Conservation (phyloP, 179 eudicot genomes). For the Gypsophila paniculata region DNA sequence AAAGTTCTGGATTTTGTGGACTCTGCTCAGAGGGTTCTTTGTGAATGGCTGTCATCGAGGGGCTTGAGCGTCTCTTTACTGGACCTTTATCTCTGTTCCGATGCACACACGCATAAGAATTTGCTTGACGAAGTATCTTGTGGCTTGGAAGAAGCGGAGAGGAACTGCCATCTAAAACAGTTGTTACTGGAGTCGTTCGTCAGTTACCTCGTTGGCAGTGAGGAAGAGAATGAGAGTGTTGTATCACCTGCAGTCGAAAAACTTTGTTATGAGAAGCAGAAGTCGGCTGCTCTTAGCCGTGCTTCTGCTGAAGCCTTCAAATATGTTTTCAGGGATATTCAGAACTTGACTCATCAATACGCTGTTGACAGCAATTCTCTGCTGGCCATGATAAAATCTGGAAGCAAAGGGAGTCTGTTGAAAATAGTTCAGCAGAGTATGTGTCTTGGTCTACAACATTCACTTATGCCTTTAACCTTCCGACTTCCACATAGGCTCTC, state of each 20-base stretch:
- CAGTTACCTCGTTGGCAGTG: slow-evolving; percentile 41
- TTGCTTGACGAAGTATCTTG: slow-evolving; percentile 62
- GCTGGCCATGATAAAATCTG: slow-evolving; percentile 75
- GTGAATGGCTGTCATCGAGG: slow-evolving; percentile 72
- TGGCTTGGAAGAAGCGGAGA: slow-evolving; percentile 77
- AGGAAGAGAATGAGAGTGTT: slow-evolving; percentile 33
- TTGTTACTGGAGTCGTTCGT: slow-evolving; percentile 55
- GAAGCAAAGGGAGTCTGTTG: slow-evolving; percentile 74
- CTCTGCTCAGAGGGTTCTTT: slow-evolving; percentile 75
- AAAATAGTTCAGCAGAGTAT: slow-evolving; percentile 80
- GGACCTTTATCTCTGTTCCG: slow-evolving; percentile 73
- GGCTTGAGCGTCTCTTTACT: slow-evolving; percentile 83
- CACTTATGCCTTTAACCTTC: slow-evolving; percentile 62
- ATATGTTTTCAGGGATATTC: slow-evolving; percentile 59
- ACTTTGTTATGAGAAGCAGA: slow-evolving; percentile 51
- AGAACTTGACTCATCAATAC: slow-evolving; percentile 54
- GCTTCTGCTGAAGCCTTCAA: slow-evolving; percentile 65
- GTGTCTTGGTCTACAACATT: slow-evolving; percentile 85
- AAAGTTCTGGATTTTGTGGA: slow-evolving; percentile 47
- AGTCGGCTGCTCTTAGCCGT: slow-evolving; percentile 62
- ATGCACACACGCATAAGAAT: slow-evolving; percentile 41
- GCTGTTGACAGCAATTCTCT: slow-evolving; percentile 53
- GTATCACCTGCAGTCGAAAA: slow-evolving; percentile 32
- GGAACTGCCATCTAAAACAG: slow-evolving; percentile 43
- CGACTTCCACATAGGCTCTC: slow-evolving; percentile 64